Evolutionary conservation across 306 rosid species (phyloP), one percentile per base, ranked within the genome.

Genomic region (Quillaja saponaria): DNA sequence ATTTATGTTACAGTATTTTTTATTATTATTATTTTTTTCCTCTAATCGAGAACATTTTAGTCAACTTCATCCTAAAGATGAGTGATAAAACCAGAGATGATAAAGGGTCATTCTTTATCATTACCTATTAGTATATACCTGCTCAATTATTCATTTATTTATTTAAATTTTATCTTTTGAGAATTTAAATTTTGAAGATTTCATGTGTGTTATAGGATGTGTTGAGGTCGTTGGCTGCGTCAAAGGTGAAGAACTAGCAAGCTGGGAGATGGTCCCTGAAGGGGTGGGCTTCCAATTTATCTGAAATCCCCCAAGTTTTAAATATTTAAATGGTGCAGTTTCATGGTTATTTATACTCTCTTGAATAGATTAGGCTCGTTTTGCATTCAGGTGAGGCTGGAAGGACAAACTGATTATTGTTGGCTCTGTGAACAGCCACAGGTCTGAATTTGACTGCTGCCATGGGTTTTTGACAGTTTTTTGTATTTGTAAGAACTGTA

Each of bases 401-500:
- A 89, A 80, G 95, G 92, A 41, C 95, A 54, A 64, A 89, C 95
- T 41, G 88, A 87, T 74, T 79, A 72, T 63, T 89, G 95, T 65
- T 92, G 96, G 99, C 80, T 92, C 58, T 92, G 99, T 68, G 95
- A 92, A 72, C 84, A 54, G 42, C 95, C 96, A 49, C 99, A 84
- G 86, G 99, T 89, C 42, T 57, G 66, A 47, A 47, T 74, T 28
- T 63, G 47, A 51, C 46, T 48, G 62, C 28, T 7, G 35, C 38
- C 31, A 7, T 65, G 79, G 33, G 7, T 42, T 49, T 34, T 13
- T 39, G 55, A 31, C 17, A 10, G 7, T 52, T 49, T 42, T n/a
- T 14, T 46, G 2, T 67, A 13, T 46, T 38, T 68, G 58, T 53
- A 14, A 64, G 13, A 25, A 33, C 18, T 54, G 0, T 56, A n/a